Base-by-base conservation (phyloP, 176 grass and related monocot genomes). In the Pontederia crassipes region DNA sequence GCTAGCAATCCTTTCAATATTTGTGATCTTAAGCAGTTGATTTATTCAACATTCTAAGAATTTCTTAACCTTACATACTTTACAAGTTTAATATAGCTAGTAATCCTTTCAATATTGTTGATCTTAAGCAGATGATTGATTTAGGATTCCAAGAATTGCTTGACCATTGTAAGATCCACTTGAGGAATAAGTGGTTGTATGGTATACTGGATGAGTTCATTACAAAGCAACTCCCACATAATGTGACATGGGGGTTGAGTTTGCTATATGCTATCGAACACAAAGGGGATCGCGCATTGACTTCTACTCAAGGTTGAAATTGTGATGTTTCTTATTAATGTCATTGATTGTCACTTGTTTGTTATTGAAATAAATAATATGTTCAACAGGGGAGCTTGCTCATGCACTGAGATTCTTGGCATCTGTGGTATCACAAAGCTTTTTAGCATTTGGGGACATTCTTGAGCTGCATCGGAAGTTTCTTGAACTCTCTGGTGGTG, bases 161-260 rank as follows among this genome's bases (percentile, higher is more conserved):
- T 71, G 57, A 92, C 45, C 93, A 97, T 65, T 97, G 87, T 45
- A 81, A 88, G 71, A 58, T 92, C 61, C 81, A 91, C 26, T 78
- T 92, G 81, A 97, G 78, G 66, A 97, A 88, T 52, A 89, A 92
- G 49, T 97, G 87, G 79, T 70, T 97, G 55, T 97, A 97, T 79
- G 93, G 93, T 75, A 92, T 97, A 76, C 76, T 97, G 59, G 84
- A 97, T 91, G 87, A 97, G 61, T 97, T 97, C 77, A 84, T 97
- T 26, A 97, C 93, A 62, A 97, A 97, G 71, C 93, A 97, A 78
- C 84, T 97, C 54, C 93, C 93, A 11, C 84, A 97, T 76, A 97
- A 97, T 79, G 93, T 97, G 71, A 97, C 93, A 58, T 97, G 93
- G 93, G 87, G 85, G 62, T 71, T 97, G 27, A 97, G 93, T 82